Evolutionary conservation across 345 rosid genomes (phyloP).

Genomic region (Melaleuca quinquenervia): DNA sequence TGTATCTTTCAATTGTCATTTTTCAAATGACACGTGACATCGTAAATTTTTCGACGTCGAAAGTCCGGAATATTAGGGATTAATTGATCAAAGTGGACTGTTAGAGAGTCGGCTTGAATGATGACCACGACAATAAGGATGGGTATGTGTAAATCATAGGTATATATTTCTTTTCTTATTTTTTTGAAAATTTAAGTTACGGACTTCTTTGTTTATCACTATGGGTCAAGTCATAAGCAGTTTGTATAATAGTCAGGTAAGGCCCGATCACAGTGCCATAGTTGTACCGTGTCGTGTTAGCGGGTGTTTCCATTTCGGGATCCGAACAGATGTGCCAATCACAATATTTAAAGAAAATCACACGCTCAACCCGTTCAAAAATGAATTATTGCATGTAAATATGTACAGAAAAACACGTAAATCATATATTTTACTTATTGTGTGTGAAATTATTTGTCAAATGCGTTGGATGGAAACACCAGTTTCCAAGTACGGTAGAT

Average conservation of each 20-base stretch:
- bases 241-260: accelerated
- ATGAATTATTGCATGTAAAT: neutral
- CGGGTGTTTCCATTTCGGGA: neutral
- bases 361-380: neutral
- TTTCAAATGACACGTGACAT: neutral
- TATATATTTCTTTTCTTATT: neutral
- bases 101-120: neutral
- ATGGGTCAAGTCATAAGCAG: neutral
- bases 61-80: accelerated
- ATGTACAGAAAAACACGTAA: neutral
- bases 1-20: accelerated
- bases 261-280: neutral
- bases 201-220: neutral
- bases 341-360: neutral
- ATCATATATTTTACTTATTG: neutral
- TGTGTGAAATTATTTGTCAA: neutral
- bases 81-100: neutral
- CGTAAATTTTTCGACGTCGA: accelerated
- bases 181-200: neutral
- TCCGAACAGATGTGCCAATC: neutral
- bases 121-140: neutral
- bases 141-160: neutral
- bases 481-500: neutral
- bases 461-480: neutral
- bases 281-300: accelerated